Evolutionary conservation across 2,329 filamentous ascomycete species (phyloP).

Genomic region (Pestalotiopsis fici): DNA sequence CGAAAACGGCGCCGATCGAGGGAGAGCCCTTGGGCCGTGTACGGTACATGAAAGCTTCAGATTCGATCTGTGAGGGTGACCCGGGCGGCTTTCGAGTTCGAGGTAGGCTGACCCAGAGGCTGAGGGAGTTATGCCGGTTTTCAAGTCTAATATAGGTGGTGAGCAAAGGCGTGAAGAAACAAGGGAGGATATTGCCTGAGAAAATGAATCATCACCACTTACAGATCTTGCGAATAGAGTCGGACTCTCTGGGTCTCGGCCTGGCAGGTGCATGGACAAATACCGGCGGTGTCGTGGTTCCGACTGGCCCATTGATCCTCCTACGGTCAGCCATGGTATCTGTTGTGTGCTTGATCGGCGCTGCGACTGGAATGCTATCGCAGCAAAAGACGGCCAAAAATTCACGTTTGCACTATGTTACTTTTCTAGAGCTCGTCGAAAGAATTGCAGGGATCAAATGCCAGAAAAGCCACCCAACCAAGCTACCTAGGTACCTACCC

Average conservation of each 20-base stretch:
- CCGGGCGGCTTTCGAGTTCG: conserved; percentile 56
- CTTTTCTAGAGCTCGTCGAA: not conserved
- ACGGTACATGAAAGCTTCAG: conserved; percentile 93
- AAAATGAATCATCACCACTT: conserved; percentile 37
- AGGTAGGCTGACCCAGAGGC: conserved; percentile 92
- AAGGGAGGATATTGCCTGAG: not conserved
- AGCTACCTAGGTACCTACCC: not conserved
- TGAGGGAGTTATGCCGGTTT: conserved; percentile 89
- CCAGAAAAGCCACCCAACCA: not conserved
- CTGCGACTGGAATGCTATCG: not conserved
- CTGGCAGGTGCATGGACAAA: conserved; percentile 53
- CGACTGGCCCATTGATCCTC: conserved; percentile 84
- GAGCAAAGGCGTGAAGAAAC: not conserved
- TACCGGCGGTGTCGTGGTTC: conserved; percentile 73
- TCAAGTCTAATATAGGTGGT: conserved; percentile 65
- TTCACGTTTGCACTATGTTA: not conserved
- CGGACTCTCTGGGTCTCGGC: conserved; percentile 55
- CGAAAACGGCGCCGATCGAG: conserved; percentile 86
- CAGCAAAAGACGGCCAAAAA: not conserved
- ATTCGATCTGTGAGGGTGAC: conserved; percentile 56
- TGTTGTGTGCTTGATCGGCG: not conserved
- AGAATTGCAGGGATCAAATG: not conserved
- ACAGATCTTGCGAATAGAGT: conserved; percentile 86
- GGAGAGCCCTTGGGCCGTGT: conserved; percentile 88
- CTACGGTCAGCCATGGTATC: conserved; percentile 75